Percentiles rank a stretch among this genome's conserved stretches.
phyloP scores from a whole-genome alignment of 2,329 filamentous ascomycete genomes.

The Xylariaceae sp. region DNA sequence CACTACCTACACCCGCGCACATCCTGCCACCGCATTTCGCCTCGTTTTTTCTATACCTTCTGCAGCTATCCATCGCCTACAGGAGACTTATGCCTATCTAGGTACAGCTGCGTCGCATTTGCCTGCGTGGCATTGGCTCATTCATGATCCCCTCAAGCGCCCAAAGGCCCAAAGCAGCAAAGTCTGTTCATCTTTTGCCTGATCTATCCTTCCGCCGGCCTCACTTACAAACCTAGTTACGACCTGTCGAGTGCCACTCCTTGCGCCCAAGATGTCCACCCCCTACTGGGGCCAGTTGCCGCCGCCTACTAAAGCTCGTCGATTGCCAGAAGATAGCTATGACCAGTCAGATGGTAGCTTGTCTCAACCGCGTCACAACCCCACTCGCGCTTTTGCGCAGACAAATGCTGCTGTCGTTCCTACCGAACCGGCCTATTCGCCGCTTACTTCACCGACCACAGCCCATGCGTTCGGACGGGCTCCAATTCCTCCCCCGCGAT shows the following conservation, averaged over 20 bases:
- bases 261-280: constrained; percentile 38
- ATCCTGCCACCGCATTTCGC: constrained; percentile 12
- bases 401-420: constrained; percentile 50
- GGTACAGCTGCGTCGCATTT: constrained; percentile 22
- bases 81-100: constrained; percentile 8
- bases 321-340: constrained; percentile 34
- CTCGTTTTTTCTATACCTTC: constrained; percentile 1
- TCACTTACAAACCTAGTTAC: constrained; percentile 25
- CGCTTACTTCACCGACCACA: constrained; percentile 49
- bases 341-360: constrained; percentile 30
- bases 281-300: constrained; percentile 57
- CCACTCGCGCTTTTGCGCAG: constrained; percentile 50
- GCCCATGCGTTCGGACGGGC: constrained; percentile 47
- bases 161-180: constrained; percentile 9
- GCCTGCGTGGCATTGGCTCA: constrained; percentile 43
- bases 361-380: constrained; percentile 32
- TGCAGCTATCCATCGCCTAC: constrained; percentile 9
- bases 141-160: constrained; percentile 20
- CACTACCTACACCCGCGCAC: background rate
- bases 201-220: constrained; percentile 18
- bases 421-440: constrained; percentile 55
- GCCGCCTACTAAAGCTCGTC: constrained; percentile 42
- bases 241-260: constrained; percentile 15
- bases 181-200: constrained; percentile 18
- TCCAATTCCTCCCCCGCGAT: constrained; percentile 55